Evolutionary conservation across 75 land plant genomes (phyloP), one percentile per base, ranked within the genome.

Genomic region (Cupressus sempervirens): DNA sequence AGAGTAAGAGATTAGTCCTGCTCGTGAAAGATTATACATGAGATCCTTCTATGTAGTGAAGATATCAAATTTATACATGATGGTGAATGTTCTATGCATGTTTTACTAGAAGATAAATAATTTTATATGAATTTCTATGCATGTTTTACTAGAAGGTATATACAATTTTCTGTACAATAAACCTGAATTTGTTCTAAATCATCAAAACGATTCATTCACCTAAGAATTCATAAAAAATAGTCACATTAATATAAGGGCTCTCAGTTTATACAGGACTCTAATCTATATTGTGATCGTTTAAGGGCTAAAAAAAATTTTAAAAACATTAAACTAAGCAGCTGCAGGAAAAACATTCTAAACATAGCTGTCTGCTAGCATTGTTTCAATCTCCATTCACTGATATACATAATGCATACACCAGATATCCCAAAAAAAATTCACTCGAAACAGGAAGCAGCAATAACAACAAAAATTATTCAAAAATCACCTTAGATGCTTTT

Each of bases 401-500:
- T 79, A 26, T 23, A 79, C 81, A 10, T 43, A 79, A 41, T 79
- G 48, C 46, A 79, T 23, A 38, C 26, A 20, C 23, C 0, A 26
- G 67, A 62, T 23, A 62, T 23, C 1, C 67, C 67, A 8, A 62
- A 62, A 5, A 62, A 62, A 62, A 76, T 20, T n/a, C 79, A 38
- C 20, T 16, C 20, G 8, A 79, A 79, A 45, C 32, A 26, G 32
- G 16, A 48, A 79, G 4, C 0, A 36, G 15, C 1, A 10, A 45
- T 23, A n/a, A 79, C 41, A 45, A 26, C 5, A 3, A 79, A 76
- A 76, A 79, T 12, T 45, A 45, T 20, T 9, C 26, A 14, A 75
- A 65, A 45, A 83, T 86, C 88, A 94, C 98, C 91, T 93, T 96
- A 26, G 96, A 87, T 82, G 87, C 91, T 82, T 92, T 90, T 56